Evolutionary conservation across 2,329 filamentous ascomycete species (phyloP), one percentile per base, ranked within the genome.

Genomic region (Calycina marina): DNA sequence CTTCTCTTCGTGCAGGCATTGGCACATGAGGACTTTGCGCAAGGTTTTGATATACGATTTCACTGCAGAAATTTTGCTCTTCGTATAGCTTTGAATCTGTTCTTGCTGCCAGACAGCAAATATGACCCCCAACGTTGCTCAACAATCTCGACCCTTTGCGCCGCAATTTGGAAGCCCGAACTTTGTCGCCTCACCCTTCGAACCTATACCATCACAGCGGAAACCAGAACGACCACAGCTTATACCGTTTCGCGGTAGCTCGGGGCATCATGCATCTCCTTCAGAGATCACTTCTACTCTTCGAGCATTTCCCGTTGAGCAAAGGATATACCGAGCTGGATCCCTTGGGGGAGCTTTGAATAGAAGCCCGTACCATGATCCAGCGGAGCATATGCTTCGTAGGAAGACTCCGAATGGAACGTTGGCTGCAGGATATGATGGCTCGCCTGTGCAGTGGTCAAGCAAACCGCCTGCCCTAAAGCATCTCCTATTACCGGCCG

Each of bases 381-480:
- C 43, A 6, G 42, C 46, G n/a, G 84, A 93, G 54, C 76, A 93
- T 54, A 80, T 83, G 46, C 63, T 94, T 35, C 74, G 88, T 43
- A 73, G 88, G 43, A 96, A 96, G 56, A 96, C 88, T 6, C 90
- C 88, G 4, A 88, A 77, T 49, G 90, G 88, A n/a, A 93, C 85
- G 22, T 69, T 96, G 39, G 78, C 88, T 42, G 84, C 82, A 33
- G 85, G 84, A 8, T 94, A 93, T 50, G 86, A 96, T 63, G 84
- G 81, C 18, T 82, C 81, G 4, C 74, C 77, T 2, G 66, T 76
- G 14, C 78, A 84, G 49, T 72, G 77, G 46, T 72, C 68, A 6
- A 72, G 76, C 20, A 79, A 80, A 22, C 77, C 78, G 4, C 82
- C 81, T 22, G 77, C 82, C 2, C 62, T 73, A 28, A 94, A 94